Base-by-base conservation (phyloP, 2,329 filamentous ascomycete species). In the Paecilomyces sp. region DNA sequence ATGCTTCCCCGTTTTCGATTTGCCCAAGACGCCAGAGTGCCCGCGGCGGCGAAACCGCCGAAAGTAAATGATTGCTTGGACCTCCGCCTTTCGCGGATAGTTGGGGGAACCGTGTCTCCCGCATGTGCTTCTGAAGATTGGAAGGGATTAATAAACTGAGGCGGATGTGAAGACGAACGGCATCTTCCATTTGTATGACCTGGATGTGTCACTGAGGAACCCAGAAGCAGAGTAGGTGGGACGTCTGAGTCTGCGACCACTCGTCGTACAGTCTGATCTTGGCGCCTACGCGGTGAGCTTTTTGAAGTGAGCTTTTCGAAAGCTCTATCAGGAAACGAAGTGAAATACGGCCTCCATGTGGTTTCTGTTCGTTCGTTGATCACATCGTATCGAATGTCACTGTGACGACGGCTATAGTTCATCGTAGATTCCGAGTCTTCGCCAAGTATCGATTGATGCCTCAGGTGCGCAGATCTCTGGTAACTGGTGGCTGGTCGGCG, bases 401-500 rank as follows among this genome's bases (percentile, higher is more conserved):
- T 28, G 54, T 47, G 41, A 47, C n/a, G n/a, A 18, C n/a, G 8
- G n/a, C 41, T n/a, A 30, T 60, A 61, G 53, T 61, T 58, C 6
- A 55, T 60, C 18, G 59, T 64, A 36, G 61, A 51, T 25, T 33
- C 12, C 8, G 47, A 41, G 22, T 55, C 36, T 30, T 74, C 60
- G 54, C 65, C 68, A 30, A 70, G 68, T n/a, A 69, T 74, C 47
- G 73, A 71, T 50, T 74, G 77, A 58, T 78, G 74, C 60, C 80
- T 79, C 61, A 84, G 74, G 8, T 80, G 81, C 54, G 80, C 81
- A 28, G 82, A 83, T 57, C 85, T 77, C 68, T 87, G 84, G 70
- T 87, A 83, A 70, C 85, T 87, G 12, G 85, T 88, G 15, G 83
- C 84, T 54, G 85, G 85, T 60, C 85, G 79, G 59, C 81, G 80